phyloP scores from a whole-genome alignment of 768 basidiomycete species.

The Podaxis sp. region DNA sequence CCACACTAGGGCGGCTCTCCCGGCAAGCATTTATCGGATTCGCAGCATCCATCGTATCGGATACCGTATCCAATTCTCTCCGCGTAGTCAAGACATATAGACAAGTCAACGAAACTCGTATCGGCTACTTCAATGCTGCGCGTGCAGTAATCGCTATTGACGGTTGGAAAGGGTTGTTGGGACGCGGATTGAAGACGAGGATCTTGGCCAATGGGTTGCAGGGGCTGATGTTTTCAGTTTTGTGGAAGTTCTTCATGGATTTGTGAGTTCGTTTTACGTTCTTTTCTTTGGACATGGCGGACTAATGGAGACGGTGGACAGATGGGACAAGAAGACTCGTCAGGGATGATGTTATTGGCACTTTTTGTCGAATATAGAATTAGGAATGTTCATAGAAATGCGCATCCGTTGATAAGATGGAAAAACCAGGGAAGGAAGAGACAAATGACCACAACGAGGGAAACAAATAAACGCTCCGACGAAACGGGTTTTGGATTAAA shows the following conservation, averaged over 20 bases:
- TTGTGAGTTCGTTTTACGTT: constrained; percentile 47
- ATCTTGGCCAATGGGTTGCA: constrained; percentile 90
- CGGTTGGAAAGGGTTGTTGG: constrained; percentile 77
- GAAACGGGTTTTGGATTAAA: too few species aligned
- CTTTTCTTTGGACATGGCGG: not conserved
- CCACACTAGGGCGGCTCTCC: constrained; percentile 50
- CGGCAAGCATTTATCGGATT: constrained; percentile 94
- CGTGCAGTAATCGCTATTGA: constrained; percentile 70
- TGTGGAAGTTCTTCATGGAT: constrained; percentile 91
- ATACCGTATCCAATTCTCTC: constrained; percentile 83
- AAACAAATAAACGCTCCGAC: too few species aligned
- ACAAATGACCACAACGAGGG: too few species aligned
- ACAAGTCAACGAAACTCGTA: constrained; percentile 79
- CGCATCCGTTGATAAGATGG: too few species aligned
- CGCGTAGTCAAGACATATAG: constrained; percentile 95
- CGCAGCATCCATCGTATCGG: constrained; percentile 77
- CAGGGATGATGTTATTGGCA: not conserved
- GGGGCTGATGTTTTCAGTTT: constrained; percentile 83
- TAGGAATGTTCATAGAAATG: not conserved
- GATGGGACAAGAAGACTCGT: constrained; percentile 26
- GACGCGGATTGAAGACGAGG: constrained; percentile 85
- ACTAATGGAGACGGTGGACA: constrained; percentile 8
- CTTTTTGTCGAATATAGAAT: not conserved
- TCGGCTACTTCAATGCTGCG: constrained; percentile 78
- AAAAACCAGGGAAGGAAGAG: too few species aligned